Conservation (phyloP, 306 rosid species). For the Alnus rubra region DNA sequence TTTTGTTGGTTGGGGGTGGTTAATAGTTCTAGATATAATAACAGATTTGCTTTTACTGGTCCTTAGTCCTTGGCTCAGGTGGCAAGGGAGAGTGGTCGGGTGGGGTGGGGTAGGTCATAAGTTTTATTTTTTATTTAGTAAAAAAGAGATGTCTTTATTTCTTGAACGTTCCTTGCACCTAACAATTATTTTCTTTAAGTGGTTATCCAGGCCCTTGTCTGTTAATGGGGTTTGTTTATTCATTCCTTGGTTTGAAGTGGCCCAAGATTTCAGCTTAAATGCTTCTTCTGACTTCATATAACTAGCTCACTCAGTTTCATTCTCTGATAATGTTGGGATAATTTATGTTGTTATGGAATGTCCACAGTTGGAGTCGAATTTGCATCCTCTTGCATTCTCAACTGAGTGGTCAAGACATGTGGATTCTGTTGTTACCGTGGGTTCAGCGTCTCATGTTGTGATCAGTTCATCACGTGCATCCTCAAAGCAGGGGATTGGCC, state of each 20-base stretch:
- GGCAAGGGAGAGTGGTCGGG: neutral
- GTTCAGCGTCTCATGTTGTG: constrained; percentile 81
- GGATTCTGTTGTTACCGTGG: constrained; percentile 78
- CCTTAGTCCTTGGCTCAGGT: constrained; percentile 1
- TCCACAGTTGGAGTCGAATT: constrained; percentile 79
- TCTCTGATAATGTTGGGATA: constrained; percentile 24
- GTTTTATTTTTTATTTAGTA: neutral
- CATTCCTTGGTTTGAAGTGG: constrained; percentile 7
- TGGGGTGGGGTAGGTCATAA: neutral
- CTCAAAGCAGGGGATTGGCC: constrained; percentile 60
- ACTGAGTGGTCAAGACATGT: constrained; percentile 84
- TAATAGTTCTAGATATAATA: neutral
- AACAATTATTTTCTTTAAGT: neutral
- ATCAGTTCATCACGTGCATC: constrained; percentile 57
- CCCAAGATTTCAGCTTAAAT: neutral
- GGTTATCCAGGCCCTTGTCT: neutral
- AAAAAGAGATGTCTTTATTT: neutral
- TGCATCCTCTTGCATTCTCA: constrained; percentile 64
- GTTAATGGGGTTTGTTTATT: neutral
- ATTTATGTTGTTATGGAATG: constrained; percentile 21
- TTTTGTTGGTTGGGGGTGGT: too few relatives aligned
- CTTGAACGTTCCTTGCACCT: neutral
- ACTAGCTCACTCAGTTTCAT: neutral
- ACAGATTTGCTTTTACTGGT: neutral
- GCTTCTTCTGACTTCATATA: neutral